A percentile compares a stretch with the other conserved stretches of the same genome.
Evolutionary conservation across 179 eudicot species (phyloP).

Genomic region (Monotropa hypopitys): DNA sequence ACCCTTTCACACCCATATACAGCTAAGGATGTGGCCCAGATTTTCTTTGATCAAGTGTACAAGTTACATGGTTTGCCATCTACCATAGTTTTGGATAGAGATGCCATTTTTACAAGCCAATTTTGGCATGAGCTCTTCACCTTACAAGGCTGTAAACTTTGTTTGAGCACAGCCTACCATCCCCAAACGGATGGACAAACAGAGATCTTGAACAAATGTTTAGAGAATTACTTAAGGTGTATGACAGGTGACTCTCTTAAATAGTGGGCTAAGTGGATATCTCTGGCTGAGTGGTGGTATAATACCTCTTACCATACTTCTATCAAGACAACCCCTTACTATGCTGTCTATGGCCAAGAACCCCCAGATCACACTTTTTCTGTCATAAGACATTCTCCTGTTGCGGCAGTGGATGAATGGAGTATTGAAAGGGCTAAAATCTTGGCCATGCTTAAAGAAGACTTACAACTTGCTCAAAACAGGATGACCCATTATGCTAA

Average conservation of each 20-base stretch:
- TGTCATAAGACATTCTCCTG: not conserved
- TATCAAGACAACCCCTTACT: not conserved
- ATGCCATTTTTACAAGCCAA: not conserved
- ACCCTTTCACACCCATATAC: not conserved
- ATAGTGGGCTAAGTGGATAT: not conserved
- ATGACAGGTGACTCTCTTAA: not conserved
- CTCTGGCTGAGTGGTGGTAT: not conserved
- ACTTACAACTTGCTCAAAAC: not conserved
- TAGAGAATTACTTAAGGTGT: not conserved
- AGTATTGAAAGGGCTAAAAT: no score
- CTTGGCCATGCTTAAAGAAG: no score
- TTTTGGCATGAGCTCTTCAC: not conserved
- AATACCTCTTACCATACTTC: not conserved
- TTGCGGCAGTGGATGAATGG: not conserved
- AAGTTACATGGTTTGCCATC: not conserved
- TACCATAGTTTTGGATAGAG: not conserved
- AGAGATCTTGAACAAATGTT: not conserved
- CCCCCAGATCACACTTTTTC: not conserved
- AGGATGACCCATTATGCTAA: not conserved
- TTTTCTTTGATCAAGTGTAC: not conserved
- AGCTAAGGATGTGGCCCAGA: not conserved
- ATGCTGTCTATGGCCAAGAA: no score
- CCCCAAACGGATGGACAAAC: conserved; percentile 5
- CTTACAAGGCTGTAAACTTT: not conserved
- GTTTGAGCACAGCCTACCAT: not conserved